Evolutionary conservation across 2,329 filamentous ascomycete genomes (phyloP), one percentile per base, ranked within the genome.

Genomic region (Gaeumannomyces tritici): DNA sequence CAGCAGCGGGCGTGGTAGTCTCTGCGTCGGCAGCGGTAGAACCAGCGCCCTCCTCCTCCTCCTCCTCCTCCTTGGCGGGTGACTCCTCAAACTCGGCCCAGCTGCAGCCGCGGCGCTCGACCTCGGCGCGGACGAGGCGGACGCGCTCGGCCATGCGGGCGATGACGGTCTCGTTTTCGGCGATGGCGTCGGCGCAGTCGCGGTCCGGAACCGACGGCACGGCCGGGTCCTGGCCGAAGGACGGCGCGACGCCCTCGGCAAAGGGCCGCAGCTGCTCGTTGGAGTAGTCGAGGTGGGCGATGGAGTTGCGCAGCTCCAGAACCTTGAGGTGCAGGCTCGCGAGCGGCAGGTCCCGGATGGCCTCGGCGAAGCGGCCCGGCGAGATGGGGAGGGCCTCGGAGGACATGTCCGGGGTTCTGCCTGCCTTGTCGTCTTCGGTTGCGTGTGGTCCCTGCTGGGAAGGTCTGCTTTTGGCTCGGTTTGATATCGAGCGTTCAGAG

Each of bases 111-210:
- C 85, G 75, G 11, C 70, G 69, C 73, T 86, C 83, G 11, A 91
- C 84, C 75, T 93, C 89, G 55, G 70, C 75, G 66, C 80, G 83
- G 65, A 91, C 77, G 60, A 91, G 72, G 62, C 76, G 77, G 65
- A 91, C 82, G 71, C 89, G 80, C 74, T 86, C 82, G 65, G 81
- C 77, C 83, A 91, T 89, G 67, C 88, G 81, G 65, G 73, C 78
- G 63, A 93, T 88, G 63, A 92, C 88, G 26, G 71, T 73, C 68
- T 86, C 81, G 73, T 92, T 92, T 74, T 93, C 89, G 63, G 76
- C 73, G 70, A 92, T 89, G 63, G 89, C 89, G 63, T 91, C 88
- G 67, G 84, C 76, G 77, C 89, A 93, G 72, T 90, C 89, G 65
- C 79, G 79, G 70, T 93, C 89, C 21, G 86, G 80, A 28, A 12